Percentiles rank a stretch among this genome's conserved stretches.
Conservation (phyloP, 805 yeast species). For the Candida methanosorbosa region DNA sequence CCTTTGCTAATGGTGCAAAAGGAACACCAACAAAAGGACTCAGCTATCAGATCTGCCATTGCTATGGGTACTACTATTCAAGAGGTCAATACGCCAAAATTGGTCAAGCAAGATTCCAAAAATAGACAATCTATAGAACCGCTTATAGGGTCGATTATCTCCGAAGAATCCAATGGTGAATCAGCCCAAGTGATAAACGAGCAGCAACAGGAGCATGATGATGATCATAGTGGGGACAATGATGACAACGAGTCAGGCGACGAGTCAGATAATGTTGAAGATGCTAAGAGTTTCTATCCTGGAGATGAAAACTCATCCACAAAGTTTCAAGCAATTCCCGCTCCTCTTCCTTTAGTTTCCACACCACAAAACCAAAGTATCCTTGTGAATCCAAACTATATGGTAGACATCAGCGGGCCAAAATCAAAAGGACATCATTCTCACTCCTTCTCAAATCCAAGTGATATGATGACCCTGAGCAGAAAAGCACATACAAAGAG, state of each 20-base stretch:
- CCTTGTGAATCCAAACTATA: neutral
- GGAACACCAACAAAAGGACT: conserved; percentile 6
- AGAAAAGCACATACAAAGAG: conserved; percentile 4
- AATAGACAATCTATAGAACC: too few species aligned
- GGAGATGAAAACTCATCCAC: neutral
- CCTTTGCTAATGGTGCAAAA: conserved; percentile 14
- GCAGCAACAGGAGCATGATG: neutral
- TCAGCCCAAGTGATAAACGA: neutral
- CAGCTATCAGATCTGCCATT: conserved; percentile 13
- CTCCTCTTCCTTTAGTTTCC: neutral
- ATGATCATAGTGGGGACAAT: neutral
- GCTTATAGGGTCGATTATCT: too few species aligned
- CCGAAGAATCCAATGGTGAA: neutral
- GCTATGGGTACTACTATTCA: conserved; percentile 16
- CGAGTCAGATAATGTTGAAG: neutral
- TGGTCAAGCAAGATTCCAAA: conserved; percentile 14
- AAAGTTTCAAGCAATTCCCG: neutral
- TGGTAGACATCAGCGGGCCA: neutral
- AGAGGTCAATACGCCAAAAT: conserved; percentile 28
- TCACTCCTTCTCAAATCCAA: conserved; percentile 20
- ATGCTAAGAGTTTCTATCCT: neutral
- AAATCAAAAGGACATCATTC: conserved; percentile 7
- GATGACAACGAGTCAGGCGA: neutral
- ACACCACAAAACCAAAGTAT: neutral
- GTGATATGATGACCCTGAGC: conserved; percentile 6